Evolutionary conservation across 2,329 filamentous ascomycete species (phyloP), one percentile per base, ranked within the genome.

Genomic region (Fusarium nisikadoi): DNA sequence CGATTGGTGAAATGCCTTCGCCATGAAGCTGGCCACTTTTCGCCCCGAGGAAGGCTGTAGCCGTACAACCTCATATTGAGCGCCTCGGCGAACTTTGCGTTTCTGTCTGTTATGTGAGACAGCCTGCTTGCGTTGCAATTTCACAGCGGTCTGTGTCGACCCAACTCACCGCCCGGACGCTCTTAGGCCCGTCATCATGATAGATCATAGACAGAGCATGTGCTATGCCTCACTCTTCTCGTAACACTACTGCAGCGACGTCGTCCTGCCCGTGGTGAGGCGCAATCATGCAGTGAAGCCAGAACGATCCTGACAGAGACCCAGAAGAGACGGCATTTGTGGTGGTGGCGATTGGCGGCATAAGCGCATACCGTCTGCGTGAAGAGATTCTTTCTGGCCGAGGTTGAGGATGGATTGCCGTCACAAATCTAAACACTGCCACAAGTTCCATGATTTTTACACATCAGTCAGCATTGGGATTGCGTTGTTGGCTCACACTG

Each of bases 141-240:
- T 47, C 65, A 54, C 50, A 67, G 66, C 62, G 45, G 58, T 65
- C 47, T 71, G 70, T 66, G 71, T 64, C 57, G 49, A 71, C 31
- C 49, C 53, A 56, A 47, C 56, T 50, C 53, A 59, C 47, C 56
- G 53, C 54, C 47, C 33, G 25, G 35, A n/a, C n/a, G 29, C 39
- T 46, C 53, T 35, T 35, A 47, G 29, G 27, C 25, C 47, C 25
- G 29, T 29, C 54, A 49, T 52, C 19, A 29, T 54, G 29, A 58
- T 36, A 57, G 35, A 29, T 54, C 25, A 58, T 36, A 57, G 35
- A 41, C 46, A 57, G 29, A 47, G 25, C 42, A 49, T 54, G 36
- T 45, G 27, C 42, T 39, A 42, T 50, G 42, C 29, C 38, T 43
- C 36, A 31, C 31, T 43, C 41, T 70, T 39, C 36, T 62, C 29